Evolutionary conservation across 2,329 filamentous ascomycete genomes (phyloP).

Genomic region (Nothophoma quercina): DNA sequence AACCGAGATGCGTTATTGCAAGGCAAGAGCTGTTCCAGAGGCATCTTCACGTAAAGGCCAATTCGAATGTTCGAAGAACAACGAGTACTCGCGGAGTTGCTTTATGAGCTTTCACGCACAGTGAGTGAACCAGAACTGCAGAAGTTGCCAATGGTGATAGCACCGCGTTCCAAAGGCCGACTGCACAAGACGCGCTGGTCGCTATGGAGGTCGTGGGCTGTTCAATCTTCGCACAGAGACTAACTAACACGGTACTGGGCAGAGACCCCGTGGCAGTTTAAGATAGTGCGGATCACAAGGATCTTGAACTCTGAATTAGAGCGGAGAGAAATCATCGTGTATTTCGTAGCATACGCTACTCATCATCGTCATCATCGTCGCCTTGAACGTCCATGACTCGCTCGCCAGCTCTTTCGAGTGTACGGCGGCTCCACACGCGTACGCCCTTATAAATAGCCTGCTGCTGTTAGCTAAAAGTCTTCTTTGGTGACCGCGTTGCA

Average conservation of each 20-base stretch:
- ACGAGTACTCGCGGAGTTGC: constrained; percentile 22
- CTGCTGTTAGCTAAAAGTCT: too few species aligned
- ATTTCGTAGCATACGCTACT: constrained; percentile 33
- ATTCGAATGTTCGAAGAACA: constrained; percentile 17
- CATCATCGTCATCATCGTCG: constrained; percentile 64
- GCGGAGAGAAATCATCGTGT: constrained; percentile 12
- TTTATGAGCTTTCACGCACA: neutral
- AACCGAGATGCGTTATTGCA: too few species aligned
- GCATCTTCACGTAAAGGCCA: constrained; percentile 34
- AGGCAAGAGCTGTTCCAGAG: constrained; percentile 32
- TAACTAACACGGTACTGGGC: constrained; percentile 87
- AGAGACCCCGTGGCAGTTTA: constrained; percentile 84
- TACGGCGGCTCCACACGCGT: constrained; percentile 72
- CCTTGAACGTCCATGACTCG: constrained; percentile 82
- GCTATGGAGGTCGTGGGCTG: constrained; percentile 38
- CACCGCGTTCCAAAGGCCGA: constrained; percentile 38
- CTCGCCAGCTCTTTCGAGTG: constrained; percentile 80
- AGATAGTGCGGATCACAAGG: constrained; percentile 75
- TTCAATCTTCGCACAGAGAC: constrained; percentile 89
- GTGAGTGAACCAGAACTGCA: constrained; percentile 32
- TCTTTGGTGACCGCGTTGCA: too few species aligned
- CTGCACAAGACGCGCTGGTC: constrained; percentile 46
- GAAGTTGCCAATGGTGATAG: constrained; percentile 36
- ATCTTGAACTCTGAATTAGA: neutral
- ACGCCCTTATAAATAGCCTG: constrained; percentile 85